These are phyloP conservation scores for Metarhizium humberi DNA, from an alignment of 2,329 filamentous ascomycete genomes.

Conservation along the genomic window DNA sequence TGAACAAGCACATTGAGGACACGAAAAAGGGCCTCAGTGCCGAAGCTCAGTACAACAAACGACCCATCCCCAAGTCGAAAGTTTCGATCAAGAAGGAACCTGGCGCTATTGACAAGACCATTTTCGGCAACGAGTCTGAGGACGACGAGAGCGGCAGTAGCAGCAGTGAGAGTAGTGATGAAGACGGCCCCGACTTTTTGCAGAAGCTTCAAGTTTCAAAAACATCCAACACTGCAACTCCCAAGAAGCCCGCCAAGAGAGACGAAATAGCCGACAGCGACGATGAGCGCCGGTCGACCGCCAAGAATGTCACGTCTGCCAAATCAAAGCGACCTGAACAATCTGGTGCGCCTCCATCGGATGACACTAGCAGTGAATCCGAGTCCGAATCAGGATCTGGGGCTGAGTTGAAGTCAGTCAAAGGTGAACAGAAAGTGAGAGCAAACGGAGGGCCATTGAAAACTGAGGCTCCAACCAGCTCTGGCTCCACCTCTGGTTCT, in stretches of 20 bases:
- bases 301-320: slow-evolving; percentile 11
- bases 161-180: slow-evolving; percentile 24
- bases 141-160: slow-evolving; percentile 23
- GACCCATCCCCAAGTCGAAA: slow-evolving; percentile 14
- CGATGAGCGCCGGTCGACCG: slow-evolving; percentile 23
- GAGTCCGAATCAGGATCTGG: slow-evolving; percentile 12
- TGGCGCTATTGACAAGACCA: slow-evolving; percentile 12
- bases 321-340: slow-evolving; percentile 5
- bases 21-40: slow-evolving; percentile 25
- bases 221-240: slow-evolving; percentile 6
- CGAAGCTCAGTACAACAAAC: slow-evolving; percentile 23
- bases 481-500: slow-evolving; percentile 15
- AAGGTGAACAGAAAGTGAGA: slow-evolving; percentile 10
- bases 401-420: slow-evolving; percentile 13
- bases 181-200: slow-evolving; percentile 22
- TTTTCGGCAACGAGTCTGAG: slow-evolving; percentile 20
- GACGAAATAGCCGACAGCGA: slow-evolving; percentile 35
- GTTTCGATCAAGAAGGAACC: slow-evolving; percentile 22
- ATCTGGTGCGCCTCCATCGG: slow-evolving; percentile 11
- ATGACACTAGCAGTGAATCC: slow-evolving; percentile 19
- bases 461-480: slow-evolving; percentile 2
- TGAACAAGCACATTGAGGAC: slow-evolving; percentile 28
- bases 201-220: slow-evolving; percentile 19
- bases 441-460: slow-evolving; percentile 3
- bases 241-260: slow-evolving; percentile 21